A percentile compares a stretch with the other conserved stretches of the same genome.
Conservation (phyloP, 1,139 yeast genomes). For the Hansenula lynferdii region DNA sequence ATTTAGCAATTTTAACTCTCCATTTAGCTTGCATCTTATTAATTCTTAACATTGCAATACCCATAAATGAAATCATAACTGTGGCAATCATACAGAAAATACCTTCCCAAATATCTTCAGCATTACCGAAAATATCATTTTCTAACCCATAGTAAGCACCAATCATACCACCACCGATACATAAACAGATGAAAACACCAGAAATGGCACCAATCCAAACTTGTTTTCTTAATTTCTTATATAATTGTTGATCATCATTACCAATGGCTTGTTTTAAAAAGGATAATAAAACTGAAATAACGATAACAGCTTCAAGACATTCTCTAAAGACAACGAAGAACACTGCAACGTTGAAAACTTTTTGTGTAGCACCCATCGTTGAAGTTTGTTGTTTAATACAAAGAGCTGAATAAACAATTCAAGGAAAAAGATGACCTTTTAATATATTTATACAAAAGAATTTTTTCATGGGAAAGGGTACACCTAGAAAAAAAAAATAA, state of each 20-base stretch:
- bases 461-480: too few species aligned
- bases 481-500: background rate
- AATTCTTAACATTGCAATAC: slow-evolving; percentile 72
- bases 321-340: slow-evolving; percentile 82
- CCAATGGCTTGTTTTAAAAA: slow-evolving; percentile 56
- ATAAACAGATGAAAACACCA: slow-evolving; percentile 65
- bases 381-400: background rate
- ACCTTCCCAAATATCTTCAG: slow-evolving; percentile 90
- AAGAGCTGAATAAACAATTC: background rate
- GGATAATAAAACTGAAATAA: slow-evolving; percentile 75
- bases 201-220: slow-evolving; percentile 77
- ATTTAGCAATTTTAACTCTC: slow-evolving; percentile 61
- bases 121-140: slow-evolving; percentile 68
- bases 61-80: slow-evolving; percentile 77
- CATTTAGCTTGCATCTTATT: slow-evolving; percentile 81
- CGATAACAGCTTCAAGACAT: slow-evolving; percentile 78
- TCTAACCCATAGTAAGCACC: slow-evolving; percentile 69
- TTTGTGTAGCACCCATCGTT: slow-evolving; percentile 11
- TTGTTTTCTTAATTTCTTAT: slow-evolving; percentile 47
- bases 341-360: slow-evolving; percentile 39
- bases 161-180: slow-evolving; percentile 68
- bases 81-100: slow-evolving; percentile 72
- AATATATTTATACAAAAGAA: too few species aligned
- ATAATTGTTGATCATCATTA: slow-evolving; percentile 24
- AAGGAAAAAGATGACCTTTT: too few species aligned